A percentile compares a stretch with the other conserved stretches of the same genome.
phyloP scores from a whole-genome alignment of 2,329 filamentous ascomycete genomes.

The Bimuria novae-zelandiae region DNA sequence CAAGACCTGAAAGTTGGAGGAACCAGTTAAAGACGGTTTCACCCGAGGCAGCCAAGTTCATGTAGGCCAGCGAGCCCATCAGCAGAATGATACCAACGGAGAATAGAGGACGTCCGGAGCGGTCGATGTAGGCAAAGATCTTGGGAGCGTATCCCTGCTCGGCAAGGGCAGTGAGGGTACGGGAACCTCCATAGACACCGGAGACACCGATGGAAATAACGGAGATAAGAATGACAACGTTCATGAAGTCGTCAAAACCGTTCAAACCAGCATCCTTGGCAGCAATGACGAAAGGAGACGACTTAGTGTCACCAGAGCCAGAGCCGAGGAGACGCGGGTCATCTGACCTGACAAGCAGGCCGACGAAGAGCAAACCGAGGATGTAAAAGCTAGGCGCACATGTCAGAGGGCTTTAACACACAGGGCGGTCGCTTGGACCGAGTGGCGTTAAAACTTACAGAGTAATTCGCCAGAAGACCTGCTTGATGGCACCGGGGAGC shows the following conservation, averaged over 20 bases:
- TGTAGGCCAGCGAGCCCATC: slow-evolving; percentile 76
- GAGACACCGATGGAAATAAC: slow-evolving; percentile 65
- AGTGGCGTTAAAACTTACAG: slow-evolving; percentile 22
- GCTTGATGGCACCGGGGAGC: slow-evolving; percentile 50
- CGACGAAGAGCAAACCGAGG: slow-evolving; percentile 50
- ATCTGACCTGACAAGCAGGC: slow-evolving; percentile 48
- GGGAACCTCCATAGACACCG: slow-evolving; percentile 61
- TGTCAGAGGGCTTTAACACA: slow-evolving; percentile 13
- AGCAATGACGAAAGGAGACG: slow-evolving; percentile 70
- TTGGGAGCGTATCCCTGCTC: slow-evolving; percentile 70
- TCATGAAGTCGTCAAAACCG: slow-evolving; percentile 68
- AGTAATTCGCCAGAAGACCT: slow-evolving; percentile 55
- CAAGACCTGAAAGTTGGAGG: slow-evolving; percentile 72
- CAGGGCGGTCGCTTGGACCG: not conserved
- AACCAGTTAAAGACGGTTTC: slow-evolving; percentile 70
- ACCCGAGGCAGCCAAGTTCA: slow-evolving; percentile 58
- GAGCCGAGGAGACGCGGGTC: slow-evolving; percentile 41
- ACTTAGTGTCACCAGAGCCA: slow-evolving; percentile 43
- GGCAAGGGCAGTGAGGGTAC: slow-evolving; percentile 61
- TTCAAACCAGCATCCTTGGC: slow-evolving; percentile 64
- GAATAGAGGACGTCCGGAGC: slow-evolving; percentile 76
- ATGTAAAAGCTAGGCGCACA: slow-evolving; percentile 49
- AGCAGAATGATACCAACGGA: slow-evolving; percentile 70
- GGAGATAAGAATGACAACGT: slow-evolving; percentile 66
- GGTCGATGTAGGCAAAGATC: slow-evolving; percentile 80